Base-by-base conservation (phyloP, 768 basidiomycete species). In the Crepidotus variabilis region DNA sequence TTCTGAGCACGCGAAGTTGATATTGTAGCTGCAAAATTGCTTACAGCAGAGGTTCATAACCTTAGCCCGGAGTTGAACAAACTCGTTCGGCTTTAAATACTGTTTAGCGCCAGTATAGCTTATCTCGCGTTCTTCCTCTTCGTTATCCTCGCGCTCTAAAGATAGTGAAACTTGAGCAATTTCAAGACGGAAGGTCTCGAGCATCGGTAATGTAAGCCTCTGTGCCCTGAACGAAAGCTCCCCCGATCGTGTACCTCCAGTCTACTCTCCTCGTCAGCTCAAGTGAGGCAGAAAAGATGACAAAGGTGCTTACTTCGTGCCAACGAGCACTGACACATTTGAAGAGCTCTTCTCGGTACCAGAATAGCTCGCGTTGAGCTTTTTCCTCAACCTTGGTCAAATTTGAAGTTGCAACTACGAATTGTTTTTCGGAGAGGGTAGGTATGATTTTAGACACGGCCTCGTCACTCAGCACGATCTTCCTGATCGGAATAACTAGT, bases 341-440 rank as follows among this genome's bases (percentile, higher is more conserved):
- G 63, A 98, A 81, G 9, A 99, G 72, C 60, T 88, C 85, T 69
- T 99, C 95, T 34, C 95, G 80, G 68, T 97, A 96, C 97, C 97
- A 99, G 74, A 98, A 99, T 14, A 95, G 67, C 66, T 94, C 90
- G 36, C 85, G 79, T 66, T 93, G 88, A 9, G 76, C 65, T 45
- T 75, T 76, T 58, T 88, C 80, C 61, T 92, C 87, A 47, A 70
- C 73, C 10, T 71, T 67, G 0, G 86, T 80, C 56, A 90, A 71
- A 50, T 75, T 80, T 4, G 87, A 83, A 62, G 90, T 90, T 22
- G 87, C 80, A 0, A 97, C 88, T 16, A 98, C 85, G 68, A 95
- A 98, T 67, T 99, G 97, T 23, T 93, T 80, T 58, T 93, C 87
- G 13, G 92, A 88, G 36, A 98, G 72, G 14, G 86, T 86, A 0